Evolutionary conservation across 2,329 filamentous ascomycete genomes (phyloP).

Genomic region (Alternaria panax): DNA sequence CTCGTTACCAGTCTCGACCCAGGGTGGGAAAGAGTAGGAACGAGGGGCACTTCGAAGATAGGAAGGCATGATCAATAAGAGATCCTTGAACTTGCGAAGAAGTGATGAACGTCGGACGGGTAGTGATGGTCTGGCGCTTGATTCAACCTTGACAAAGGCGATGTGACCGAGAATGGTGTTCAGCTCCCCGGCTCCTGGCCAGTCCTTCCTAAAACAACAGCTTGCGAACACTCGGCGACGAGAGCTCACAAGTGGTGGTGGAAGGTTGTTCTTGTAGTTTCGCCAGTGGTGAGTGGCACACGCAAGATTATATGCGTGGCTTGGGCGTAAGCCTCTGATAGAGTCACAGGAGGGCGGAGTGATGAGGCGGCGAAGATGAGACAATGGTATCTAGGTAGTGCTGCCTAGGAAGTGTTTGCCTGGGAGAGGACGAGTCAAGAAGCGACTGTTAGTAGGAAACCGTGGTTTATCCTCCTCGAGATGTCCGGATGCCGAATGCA

Average conservation of each 20-base stretch:
- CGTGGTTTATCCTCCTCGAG: conserved; percentile 32
- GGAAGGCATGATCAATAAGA: conserved; percentile 45
- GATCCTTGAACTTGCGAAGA: conserved; percentile 32
- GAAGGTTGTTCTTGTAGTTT: conserved; percentile 27
- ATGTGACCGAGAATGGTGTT: conserved; percentile 26
- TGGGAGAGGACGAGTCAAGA: conserved; percentile 25
- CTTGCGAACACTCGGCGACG: conserved; percentile 21
- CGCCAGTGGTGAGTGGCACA: conserved; percentile 25
- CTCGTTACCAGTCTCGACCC: conserved; percentile 39
- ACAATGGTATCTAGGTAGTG: conserved; percentile 37
- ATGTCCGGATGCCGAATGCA: conserved; percentile 26
- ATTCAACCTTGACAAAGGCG: conserved; percentile 36
- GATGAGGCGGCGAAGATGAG: conserved; percentile 30
- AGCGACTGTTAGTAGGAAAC: conserved; percentile 23
- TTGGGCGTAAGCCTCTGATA: conserved; percentile 33
- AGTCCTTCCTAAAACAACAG: conserved; percentile 37
- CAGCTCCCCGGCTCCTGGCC: conserved; percentile 40
- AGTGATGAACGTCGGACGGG: conserved; percentile 31
- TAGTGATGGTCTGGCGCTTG: conserved; percentile 32
- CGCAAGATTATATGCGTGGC: conserved; percentile 42
- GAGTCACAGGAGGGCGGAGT: conserved; percentile 44
- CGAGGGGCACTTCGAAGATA: conserved; percentile 38
- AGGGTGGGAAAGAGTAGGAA: conserved; percentile 48
- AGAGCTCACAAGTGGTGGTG: conserved; percentile 25
- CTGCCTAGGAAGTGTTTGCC: conserved; percentile 42